These are phyloP conservation scores for Golubevia pallescens DNA, from an alignment of 1,284 basidiomycete species.

Conservation along the genomic window DNA sequence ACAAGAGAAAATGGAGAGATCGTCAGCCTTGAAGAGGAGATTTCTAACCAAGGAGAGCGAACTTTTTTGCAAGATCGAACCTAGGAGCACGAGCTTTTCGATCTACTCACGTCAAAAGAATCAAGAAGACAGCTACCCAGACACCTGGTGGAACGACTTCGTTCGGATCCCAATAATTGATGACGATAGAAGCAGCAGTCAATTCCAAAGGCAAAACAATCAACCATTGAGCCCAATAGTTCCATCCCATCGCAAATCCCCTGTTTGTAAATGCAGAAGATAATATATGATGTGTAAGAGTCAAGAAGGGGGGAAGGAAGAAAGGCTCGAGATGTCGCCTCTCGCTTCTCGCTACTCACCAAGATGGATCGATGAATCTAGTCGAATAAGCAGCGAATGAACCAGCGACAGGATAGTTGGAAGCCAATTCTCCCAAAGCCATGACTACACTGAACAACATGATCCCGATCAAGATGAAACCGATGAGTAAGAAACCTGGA, in stretches of 20 bases:
- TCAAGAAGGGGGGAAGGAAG: background rate
- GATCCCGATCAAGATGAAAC: slow-evolving; percentile 45
- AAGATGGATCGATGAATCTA: slow-evolving; percentile 51
- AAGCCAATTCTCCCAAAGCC: slow-evolving; percentile 50
- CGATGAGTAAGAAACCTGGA: slow-evolving; percentile 44
- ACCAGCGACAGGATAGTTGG: slow-evolving; percentile 42
- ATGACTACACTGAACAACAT: slow-evolving; percentile 47
- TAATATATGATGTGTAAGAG: no score
- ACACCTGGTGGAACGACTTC: slow-evolving; percentile 24
- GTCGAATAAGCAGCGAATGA: slow-evolving; percentile 46
- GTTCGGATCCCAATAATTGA: slow-evolving; percentile 5
- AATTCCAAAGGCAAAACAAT: slow-evolving; percentile 10
- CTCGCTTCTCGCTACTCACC: slow-evolving; percentile 9
- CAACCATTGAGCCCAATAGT: slow-evolving; percentile 40
- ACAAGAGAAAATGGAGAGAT: slow-evolving; percentile 43
- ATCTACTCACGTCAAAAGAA: background rate
- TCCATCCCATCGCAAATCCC: slow-evolving; percentile 60
- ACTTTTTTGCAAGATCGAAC: background rate
- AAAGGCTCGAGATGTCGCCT: background rate
- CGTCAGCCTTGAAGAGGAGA: no score
- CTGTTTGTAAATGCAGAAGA: no score
- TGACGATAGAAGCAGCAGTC: slow-evolving; percentile 2
- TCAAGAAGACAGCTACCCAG: slow-evolving; percentile 15
- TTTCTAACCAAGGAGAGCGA: background rate
- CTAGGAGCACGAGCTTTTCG: background rate